phyloP scores from a whole-genome alignment of 2,329 filamentous ascomycete species.

The Paecilomyces dactylethromorphus region DNA sequence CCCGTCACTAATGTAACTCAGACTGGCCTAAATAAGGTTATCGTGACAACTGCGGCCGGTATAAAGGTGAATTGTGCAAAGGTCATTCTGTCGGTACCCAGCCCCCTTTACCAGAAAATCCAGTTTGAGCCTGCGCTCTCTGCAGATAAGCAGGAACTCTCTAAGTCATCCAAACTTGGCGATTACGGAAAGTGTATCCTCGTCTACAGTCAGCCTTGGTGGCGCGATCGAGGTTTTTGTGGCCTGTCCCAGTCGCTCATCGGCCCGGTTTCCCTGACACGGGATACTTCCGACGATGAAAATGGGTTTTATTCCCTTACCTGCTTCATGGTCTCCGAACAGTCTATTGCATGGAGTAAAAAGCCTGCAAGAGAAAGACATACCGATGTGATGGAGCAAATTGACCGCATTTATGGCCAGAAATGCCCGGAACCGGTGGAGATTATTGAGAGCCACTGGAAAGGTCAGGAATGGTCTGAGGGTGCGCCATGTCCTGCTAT shows the following conservation, averaged over 20 bases:
- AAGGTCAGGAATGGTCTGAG: conserved; percentile 12
- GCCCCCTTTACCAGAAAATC: conserved; percentile 42
- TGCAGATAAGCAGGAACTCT: conserved; percentile 15
- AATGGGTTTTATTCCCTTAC: conserved; percentile 25
- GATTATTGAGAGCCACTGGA: no score
- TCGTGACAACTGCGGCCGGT: neutral
- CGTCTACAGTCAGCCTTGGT: conserved; percentile 38
- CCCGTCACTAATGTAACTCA: conserved; percentile 7
- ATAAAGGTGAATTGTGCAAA: conserved; percentile 23
- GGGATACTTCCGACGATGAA: conserved; percentile 31
- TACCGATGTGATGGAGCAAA: conserved; percentile 23
- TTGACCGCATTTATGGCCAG: conserved; percentile 13
- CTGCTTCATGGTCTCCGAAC: conserved; percentile 33
- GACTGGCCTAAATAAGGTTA: neutral
- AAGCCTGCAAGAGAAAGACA: conserved; percentile 13
- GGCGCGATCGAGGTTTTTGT: conserved; percentile 22
- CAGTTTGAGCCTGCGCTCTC: conserved; percentile 39
- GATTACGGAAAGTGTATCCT: conserved; percentile 33
- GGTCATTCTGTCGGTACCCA: conserved; percentile 45
- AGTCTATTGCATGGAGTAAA: conserved; percentile 28
- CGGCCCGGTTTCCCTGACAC: conserved; percentile 32
- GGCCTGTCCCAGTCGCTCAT: conserved; percentile 32
- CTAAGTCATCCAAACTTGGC: conserved; percentile 24
- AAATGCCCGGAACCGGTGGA: no score
- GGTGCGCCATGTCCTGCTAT: conserved; percentile 23